Evolutionary conservation across 495 filamentous ascomycete genomes (phyloP).

Genomic region (Trichoderma asperelloides): DNA sequence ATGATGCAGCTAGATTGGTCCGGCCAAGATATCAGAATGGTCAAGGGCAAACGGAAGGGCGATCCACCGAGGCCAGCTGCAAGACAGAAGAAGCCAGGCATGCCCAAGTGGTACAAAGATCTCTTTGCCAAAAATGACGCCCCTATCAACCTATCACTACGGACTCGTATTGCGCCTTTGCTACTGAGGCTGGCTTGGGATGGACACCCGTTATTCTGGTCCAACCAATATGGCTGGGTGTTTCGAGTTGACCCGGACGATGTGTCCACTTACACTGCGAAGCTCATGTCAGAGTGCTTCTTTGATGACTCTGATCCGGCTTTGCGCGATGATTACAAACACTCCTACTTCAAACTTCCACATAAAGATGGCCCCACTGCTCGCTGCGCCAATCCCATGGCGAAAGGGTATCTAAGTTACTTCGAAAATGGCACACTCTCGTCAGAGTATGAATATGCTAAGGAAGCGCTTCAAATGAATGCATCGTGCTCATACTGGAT

Average conservation of each 20-base stretch:
- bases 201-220: slow-evolving; percentile 82
- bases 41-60: slow-evolving; percentile 77
- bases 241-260: slow-evolving; percentile 66
- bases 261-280: slow-evolving; percentile 53
- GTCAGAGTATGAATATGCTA: slow-evolving; percentile 81
- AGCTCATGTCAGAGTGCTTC: slow-evolving; percentile 63
- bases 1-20: slow-evolving; percentile 91
- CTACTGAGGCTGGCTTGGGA: slow-evolving; percentile 84
- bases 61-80: slow-evolving; percentile 69
- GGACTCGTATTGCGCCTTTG: slow-evolving; percentile 80
- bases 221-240: slow-evolving; percentile 84
- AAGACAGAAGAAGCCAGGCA: slow-evolving; percentile 85
- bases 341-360: slow-evolving; percentile 84
- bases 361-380: slow-evolving; percentile 89
- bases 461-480: slow-evolving; percentile 95
- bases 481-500: slow-evolving; percentile 99
- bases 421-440: slow-evolving; percentile 84
- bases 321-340: slow-evolving; percentile 55
- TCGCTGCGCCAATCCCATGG: slow-evolving; percentile 74
- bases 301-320: slow-evolving; percentile 59
- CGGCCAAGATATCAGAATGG: slow-evolving; percentile 82
- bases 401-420: slow-evolving; percentile 81
- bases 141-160: slow-evolving; percentile 69
- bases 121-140: slow-evolving; percentile 58
- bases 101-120: slow-evolving; percentile 94